Evolutionary conservation across 768 basidiomycete genomes (phyloP).

Genomic region (Phaeotremella fagi): DNA sequence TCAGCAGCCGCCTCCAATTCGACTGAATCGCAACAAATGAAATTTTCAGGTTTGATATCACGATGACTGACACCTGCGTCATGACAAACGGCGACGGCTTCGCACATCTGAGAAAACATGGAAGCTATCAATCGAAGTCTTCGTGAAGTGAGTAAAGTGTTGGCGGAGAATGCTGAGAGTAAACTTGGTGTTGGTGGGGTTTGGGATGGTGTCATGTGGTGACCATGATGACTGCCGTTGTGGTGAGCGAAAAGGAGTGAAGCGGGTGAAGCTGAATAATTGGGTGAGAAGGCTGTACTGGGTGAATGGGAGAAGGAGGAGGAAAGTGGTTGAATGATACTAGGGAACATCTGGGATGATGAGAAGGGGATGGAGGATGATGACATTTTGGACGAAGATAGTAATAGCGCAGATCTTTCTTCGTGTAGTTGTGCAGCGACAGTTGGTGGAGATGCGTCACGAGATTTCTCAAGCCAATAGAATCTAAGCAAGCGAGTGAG

Average conservation of each 20-base stretch:
- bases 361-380: slow-evolving; percentile 47
- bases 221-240: slow-evolving; percentile 23
- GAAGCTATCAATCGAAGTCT: slow-evolving; percentile 88
- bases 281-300: slow-evolving; percentile 37
- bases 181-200: slow-evolving; percentile 85
- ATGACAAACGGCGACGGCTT: slow-evolving; percentile 92
- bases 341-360: slow-evolving; percentile 37
- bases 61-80: slow-evolving; percentile 85
- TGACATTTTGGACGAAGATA: slow-evolving; percentile 47
- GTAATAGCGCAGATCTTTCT: slow-evolving; percentile 21
- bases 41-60: slow-evolving; percentile 98
- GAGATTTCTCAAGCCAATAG: slow-evolving; percentile 94
- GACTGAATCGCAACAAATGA: slow-evolving; percentile 49
- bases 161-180: slow-evolving; percentile 71
- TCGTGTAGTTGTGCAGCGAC: slow-evolving; percentile 28
- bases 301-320: slow-evolving; percentile 38
- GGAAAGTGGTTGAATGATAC: slow-evolving; percentile 19
- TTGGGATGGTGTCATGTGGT: slow-evolving; percentile 14
- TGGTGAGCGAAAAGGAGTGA: slow-evolving; percentile 41
- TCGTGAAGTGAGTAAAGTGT: slow-evolving; percentile 74
- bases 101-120: slow-evolving; percentile 99
- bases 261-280: slow-evolving; percentile 23
- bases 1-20: slow-evolving; percentile 34
- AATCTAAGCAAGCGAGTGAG: slow-evolving; percentile 51
- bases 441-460: slow-evolving; percentile 55